Evolutionary conservation across 441 rosid species (phyloP), one percentile per base, ranked within the genome.

Genomic region (Viola pubescens): DNA sequence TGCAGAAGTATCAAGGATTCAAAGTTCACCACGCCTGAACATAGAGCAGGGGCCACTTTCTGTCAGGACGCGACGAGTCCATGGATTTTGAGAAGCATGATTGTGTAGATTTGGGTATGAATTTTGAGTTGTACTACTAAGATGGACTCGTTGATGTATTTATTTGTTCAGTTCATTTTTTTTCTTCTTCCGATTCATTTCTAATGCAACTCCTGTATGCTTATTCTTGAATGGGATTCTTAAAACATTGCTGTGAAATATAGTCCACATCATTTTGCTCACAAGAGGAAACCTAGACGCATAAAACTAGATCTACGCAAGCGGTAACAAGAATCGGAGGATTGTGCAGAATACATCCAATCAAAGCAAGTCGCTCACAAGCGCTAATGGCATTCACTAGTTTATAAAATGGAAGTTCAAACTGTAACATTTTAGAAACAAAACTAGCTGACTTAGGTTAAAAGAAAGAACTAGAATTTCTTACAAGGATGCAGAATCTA

Each of bases 41-140:
- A 70, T 47, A 6, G 78, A 63, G 46, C 78, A 79, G 73, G 72
- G 73, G 58, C 82, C 81, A 6, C 11, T 80, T 62, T 88, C 96
- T 8, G 78, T 73, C 45, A 73, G 91, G 81, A 81, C 82, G 45
- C 75, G 79, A 66, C 75, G 62, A 49, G 80, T 83, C 47, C 88
- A 78, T 43, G 85, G 97, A 6, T 85, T 79, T 70, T 82, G 42
- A 69, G 16, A 53, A 41, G 38, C 54, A 26, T 47, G 39, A 9
- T 14, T n/a, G 7, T 7, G 41, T 11, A 39, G 37, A 1, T 69
- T 46, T 57, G 48, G 19, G 52, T 46, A 41, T 48, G 8, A 44
- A n/a, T 7, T 57, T 26, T 34, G 10, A 14, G 11, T 46, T 49
- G 62, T 6, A 55, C 62, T 43, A 53, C 19, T 50, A 4, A 41